phyloP scores from a whole-genome alignment of 2,329 filamentous ascomycete genomes.

The Phoma sp. region DNA sequence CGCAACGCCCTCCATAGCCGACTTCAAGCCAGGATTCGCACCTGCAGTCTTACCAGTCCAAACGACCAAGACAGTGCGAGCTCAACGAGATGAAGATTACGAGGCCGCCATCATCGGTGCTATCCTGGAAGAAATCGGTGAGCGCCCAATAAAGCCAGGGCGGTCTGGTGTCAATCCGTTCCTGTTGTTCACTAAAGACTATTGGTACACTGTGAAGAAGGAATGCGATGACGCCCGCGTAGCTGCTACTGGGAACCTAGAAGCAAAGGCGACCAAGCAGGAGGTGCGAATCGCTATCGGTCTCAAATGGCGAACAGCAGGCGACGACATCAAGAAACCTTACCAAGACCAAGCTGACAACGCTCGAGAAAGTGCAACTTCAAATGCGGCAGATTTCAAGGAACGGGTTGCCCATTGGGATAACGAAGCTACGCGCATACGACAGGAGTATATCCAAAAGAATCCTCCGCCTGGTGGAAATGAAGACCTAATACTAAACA shows the following conservation, averaged over 20 bases:
- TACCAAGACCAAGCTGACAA: constrained; percentile 76
- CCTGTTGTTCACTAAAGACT: constrained; percentile 82
- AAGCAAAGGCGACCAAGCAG: constrained; percentile 69
- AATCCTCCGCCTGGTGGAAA: constrained; percentile 41
- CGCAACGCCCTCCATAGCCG: constrained; percentile 17
- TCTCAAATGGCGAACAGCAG: constrained; percentile 85
- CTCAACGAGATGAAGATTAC: constrained; percentile 53
- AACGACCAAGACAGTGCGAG: constrained; percentile 30
- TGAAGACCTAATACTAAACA: constrained; percentile 39
- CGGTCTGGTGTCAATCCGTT: constrained; percentile 85
- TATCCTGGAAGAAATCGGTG: constrained; percentile 70
- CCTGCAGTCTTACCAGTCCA: constrained; percentile 20
- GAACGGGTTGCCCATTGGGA: constrained; percentile 75
- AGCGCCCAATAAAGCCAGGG: constrained; percentile 72
- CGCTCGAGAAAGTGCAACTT: constrained; percentile 70
- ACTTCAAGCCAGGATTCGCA: constrained; percentile 33
- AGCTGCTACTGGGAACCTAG: constrained; percentile 67
- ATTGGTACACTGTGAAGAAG: constrained; percentile 66
- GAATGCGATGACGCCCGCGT: constrained; percentile 72
- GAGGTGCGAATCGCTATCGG: constrained; percentile 86
- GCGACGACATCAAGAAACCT: constrained; percentile 72
- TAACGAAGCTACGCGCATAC: constrained; percentile 60
- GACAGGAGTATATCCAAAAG: constrained; percentile 50
- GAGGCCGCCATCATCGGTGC: constrained; percentile 63
- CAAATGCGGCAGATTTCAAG: constrained; percentile 65